Evolutionary conservation across 345 rosid genomes (phyloP), one percentile per base, ranked within the genome.

Genomic region (Litchi chinensis): DNA sequence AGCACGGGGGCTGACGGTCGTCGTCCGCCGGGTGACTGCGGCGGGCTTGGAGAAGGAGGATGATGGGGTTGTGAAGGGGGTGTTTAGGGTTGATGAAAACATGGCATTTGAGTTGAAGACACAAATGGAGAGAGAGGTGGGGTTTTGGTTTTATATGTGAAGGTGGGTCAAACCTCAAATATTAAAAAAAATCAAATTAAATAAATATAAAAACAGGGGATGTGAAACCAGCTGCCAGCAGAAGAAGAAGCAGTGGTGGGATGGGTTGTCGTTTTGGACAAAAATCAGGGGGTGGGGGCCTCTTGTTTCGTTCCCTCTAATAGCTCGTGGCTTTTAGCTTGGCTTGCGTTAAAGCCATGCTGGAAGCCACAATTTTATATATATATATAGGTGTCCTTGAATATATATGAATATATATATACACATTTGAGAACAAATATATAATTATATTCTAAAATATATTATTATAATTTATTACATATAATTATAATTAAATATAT

Each of bases 81-180:
- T 70, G 75, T 70, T 68, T 77, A 82, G 75, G 72, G 75, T 37
- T 73, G 73, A 79, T 82, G 48, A 84, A 82, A 83, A 62, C 28
- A 40, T 39, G 13, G 43, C 0, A 46, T 1, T 46, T 46, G 52
- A n/a, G 12, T 6, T 37, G 67, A 56, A 76, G 65, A 68, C 39
- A 13, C 11, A 15, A 67, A 3, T 2, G 68, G 10, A 22, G 21
- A 6, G 4, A 10, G 57, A 37, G 19, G 13, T 0, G 32, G 3
- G 52, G 5, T 19, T 19, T 60, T 43, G 15, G 11, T 26, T 19
- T 44, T 46, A 46, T 43, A 28, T 26, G 5, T 56, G 16, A 21
- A 12, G 1, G 52, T 46, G 52, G 9, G 0, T 22, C 64, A 12
- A 22, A 11, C 37, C 50, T 41, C 26, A 39, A 39, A 56, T 10